These are phyloP conservation scores for Pseudogymnoascus sp. DNA, from an alignment of 2,329 filamentous ascomycete species.

Conservation along the genomic window DNA sequence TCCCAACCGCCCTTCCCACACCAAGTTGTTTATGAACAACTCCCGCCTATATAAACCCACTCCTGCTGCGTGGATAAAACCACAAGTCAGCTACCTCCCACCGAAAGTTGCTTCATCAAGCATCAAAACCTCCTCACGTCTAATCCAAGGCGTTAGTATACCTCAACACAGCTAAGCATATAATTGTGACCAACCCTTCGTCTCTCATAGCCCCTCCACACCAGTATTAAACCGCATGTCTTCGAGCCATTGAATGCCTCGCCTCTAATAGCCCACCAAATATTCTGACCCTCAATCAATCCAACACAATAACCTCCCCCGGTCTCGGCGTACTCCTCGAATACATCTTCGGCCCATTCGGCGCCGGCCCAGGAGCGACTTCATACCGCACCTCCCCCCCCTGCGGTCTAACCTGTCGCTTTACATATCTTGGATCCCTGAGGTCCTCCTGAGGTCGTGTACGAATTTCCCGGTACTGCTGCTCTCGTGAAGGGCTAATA, in stretches of 20 bases:
- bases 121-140: background rate
- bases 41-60: background rate
- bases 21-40: background rate
- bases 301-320: constrained; percentile 8
- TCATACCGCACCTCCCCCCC: background rate
- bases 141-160: background rate
- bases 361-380: background rate
- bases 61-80: background rate
- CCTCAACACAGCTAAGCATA: background rate
- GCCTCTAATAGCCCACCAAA: background rate
- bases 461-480: background rate
- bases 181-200: background rate
- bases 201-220: background rate
- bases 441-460: background rate
- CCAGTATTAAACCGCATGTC: background rate
- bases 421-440: background rate
- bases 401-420: background rate
- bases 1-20: background rate
- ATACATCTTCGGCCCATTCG: background rate
- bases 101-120: background rate
- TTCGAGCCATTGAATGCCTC: background rate
- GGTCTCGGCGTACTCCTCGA: background rate
- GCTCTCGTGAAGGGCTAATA: constrained; percentile 1
- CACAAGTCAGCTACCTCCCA: background rate
- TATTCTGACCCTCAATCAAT: background rate